Conservation (phyloP, 2,329 filamentous ascomycete genomes). For the Neonectria punicea region DNA sequence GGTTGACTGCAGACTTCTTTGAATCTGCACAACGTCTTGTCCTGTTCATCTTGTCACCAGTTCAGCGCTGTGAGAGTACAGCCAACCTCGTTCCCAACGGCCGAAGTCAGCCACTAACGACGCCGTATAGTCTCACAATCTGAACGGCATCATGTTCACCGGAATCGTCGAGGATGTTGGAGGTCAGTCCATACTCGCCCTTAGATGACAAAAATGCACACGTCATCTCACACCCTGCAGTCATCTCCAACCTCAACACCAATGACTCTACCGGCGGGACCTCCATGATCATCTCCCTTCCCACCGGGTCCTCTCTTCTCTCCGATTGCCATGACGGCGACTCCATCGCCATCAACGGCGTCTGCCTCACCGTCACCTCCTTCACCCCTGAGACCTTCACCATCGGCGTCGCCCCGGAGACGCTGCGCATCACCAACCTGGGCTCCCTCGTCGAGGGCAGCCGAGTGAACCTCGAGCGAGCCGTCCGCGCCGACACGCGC, state of each 20-base stretch:
- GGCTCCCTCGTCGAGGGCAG: conserved; percentile 74
- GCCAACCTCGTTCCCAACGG: neutral
- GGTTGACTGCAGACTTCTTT: neutral
- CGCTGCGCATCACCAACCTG: conserved; percentile 94
- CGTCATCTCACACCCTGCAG: conserved; percentile 59
- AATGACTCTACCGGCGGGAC: conserved; percentile 89
- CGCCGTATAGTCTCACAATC: neutral
- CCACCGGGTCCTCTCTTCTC: conserved; percentile 76
- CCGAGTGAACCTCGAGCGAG: conserved; percentile 91
- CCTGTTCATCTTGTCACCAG: neutral
- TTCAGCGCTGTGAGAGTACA: neutral
- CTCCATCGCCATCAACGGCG: conserved; percentile 94
- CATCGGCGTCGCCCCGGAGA: conserved; percentile 94
- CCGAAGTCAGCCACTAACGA: neutral
- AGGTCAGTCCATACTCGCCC: conserved; percentile 66
- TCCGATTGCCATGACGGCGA: conserved; percentile 87
- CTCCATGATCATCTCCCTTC: conserved; percentile 84
- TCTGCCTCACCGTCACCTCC: conserved; percentile 87
- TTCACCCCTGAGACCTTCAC: conserved; percentile 73
- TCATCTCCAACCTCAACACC: conserved; percentile 82
- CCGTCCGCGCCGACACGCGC: conserved; percentile 88
- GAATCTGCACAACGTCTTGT: neutral
- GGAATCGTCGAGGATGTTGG: conserved; percentile 93
- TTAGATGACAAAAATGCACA: neutral
- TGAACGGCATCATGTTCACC: conserved; percentile 84